Evolutionary conservation across 495 filamentous ascomycete species (phyloP).

Genomic region (Lindgomyces ingoldianus): DNA sequence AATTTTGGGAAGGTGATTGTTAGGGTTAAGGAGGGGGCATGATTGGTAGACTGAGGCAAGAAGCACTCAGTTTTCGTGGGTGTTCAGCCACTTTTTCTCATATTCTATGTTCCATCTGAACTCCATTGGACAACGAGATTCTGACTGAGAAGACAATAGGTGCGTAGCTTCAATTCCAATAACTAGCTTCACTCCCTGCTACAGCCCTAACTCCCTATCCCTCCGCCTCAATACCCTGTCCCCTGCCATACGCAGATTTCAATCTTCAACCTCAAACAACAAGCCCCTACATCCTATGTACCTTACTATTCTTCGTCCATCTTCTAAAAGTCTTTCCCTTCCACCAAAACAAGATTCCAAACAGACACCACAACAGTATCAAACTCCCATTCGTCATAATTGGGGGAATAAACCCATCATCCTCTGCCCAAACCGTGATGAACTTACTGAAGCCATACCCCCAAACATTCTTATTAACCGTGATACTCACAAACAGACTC

Average conservation of each 20-base stretch:
- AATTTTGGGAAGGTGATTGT: conserved; percentile 55
- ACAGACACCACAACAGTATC: conserved; percentile 55
- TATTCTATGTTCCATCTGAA: no score
- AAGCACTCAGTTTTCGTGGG: neutral
- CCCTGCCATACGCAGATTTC: neutral
- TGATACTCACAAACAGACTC: conserved; percentile 46
- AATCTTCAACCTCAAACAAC: neutral
- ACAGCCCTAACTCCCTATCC: no score
- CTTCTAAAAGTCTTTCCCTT: conserved; percentile 59
- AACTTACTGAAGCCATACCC: conserved; percentile 47
- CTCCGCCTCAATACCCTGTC: no score
- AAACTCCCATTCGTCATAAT: conserved; percentile 50
- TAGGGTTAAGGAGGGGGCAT: conserved; percentile 25
- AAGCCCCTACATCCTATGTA: conserved; percentile 53
- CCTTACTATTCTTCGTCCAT: conserved; percentile 56
- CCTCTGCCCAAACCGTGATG: conserved; percentile 41
- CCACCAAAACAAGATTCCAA: conserved; percentile 57
- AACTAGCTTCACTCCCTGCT: no score
- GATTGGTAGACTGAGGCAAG: no score
- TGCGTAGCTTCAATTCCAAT: neutral
- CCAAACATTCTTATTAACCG: conserved; percentile 50
- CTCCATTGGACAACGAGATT: no score
- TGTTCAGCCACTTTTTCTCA: neutral
- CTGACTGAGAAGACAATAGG: neutral
- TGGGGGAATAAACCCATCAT: conserved; percentile 38